These are phyloP conservation scores for Tolypocladium endophyticum DNA, from an alignment of 2,329 filamentous ascomycete species.

Conservation along the genomic window DNA sequence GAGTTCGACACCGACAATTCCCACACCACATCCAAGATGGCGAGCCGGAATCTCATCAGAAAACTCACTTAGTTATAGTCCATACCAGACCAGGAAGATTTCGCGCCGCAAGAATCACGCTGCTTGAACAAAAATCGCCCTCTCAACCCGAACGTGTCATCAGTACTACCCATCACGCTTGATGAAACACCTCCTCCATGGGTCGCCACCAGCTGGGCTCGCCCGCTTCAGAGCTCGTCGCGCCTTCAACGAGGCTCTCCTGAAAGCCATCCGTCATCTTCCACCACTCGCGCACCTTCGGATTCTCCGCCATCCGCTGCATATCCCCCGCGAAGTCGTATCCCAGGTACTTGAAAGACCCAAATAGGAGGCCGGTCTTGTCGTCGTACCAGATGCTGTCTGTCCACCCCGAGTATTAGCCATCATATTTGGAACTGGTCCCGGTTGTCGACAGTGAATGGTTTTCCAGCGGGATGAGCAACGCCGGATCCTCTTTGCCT, in stretches of 20 bases:
- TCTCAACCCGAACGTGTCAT: not conserved
- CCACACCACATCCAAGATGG: not conserved
- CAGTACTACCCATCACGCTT: slow-evolving; percentile 24
- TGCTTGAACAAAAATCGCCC: not conserved
- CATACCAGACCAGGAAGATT: not conserved
- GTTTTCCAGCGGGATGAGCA: too few relatives aligned
- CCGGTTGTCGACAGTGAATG: not conserved
- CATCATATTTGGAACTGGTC: not conserved
- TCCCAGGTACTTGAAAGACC: slow-evolving; percentile 70
- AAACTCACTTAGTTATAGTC: not conserved
- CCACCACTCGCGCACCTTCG: slow-evolving; percentile 71
- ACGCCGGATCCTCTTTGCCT: not conserved
- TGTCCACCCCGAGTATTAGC: slow-evolving; percentile 16
- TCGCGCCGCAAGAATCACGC: not conserved
- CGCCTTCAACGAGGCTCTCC: slow-evolving; percentile 50
- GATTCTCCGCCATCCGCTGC: slow-evolving; percentile 62
- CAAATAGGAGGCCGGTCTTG: slow-evolving; percentile 54
- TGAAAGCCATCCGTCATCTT: slow-evolving; percentile 69
- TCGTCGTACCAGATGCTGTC: slow-evolving; percentile 67
- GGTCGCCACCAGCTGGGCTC: slow-evolving; percentile 59
- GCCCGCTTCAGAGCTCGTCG: slow-evolving; percentile 46
- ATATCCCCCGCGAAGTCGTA: slow-evolving; percentile 64
- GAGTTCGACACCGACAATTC: too few relatives aligned
- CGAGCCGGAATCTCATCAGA: not conserved
- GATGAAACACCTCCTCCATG: slow-evolving; percentile 59